phyloP scores from a whole-genome alignment of 1,284 basidiomycete species.

The Golubevia sp. region DNA sequence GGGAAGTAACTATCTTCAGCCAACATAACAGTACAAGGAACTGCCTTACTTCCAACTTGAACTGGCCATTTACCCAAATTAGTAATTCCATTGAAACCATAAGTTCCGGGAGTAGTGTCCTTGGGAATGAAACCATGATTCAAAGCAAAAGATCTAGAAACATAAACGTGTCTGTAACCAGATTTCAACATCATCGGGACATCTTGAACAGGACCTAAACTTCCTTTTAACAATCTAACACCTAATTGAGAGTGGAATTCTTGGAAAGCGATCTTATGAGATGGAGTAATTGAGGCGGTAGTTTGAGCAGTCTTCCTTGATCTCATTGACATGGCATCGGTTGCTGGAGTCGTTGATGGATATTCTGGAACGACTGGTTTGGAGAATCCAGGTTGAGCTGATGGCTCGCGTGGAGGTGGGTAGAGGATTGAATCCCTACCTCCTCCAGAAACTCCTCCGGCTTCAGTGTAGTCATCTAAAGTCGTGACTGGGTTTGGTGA shows the following conservation, averaged over 20 bases:
- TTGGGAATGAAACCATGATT: slow-evolving; percentile 85
- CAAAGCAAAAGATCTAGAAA: slow-evolving; percentile 89
- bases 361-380: slow-evolving; percentile 36
- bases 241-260: slow-evolving; percentile 66
- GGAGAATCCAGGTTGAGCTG: slow-evolving; percentile 32
- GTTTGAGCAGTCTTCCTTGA: slow-evolving; percentile 39
- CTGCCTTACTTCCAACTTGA: slow-evolving; percentile 65
- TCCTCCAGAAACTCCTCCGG: slow-evolving; percentile 51
- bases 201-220: slow-evolving; percentile 83
- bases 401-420: slow-evolving; percentile 50
- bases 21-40: slow-evolving; percentile 67
- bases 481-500: slow-evolving; percentile 32
- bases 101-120: slow-evolving; percentile 70
- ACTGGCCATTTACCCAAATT: slow-evolving; percentile 65
- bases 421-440: slow-evolving; percentile 59
- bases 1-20: slow-evolving; percentile 96
- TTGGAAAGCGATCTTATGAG: slow-evolving; percentile 60
- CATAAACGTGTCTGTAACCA: slow-evolving; percentile 93
- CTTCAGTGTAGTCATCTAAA: slow-evolving; percentile 50
- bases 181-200: slow-evolving; percentile 74
- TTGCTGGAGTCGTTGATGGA: slow-evolving; percentile 14
- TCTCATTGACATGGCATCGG: slow-evolving; percentile 27
- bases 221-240: slow-evolving; percentile 87
- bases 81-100: slow-evolving; percentile 77
- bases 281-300: slow-evolving; percentile 19